Conservation (phyloP, 306 rosid species). For the Carpinus viminea region DNA sequence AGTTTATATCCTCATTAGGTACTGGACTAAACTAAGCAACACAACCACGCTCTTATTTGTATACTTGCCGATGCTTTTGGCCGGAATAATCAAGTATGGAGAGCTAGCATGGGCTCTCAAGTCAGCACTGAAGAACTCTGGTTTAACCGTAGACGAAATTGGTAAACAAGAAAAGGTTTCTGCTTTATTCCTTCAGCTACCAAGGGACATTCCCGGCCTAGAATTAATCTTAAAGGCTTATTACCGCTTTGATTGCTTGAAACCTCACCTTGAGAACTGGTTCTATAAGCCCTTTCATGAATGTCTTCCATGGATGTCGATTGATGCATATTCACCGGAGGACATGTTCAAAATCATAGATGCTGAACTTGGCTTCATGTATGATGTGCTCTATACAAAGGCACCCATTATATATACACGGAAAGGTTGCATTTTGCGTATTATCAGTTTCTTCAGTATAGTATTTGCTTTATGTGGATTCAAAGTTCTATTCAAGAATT, state of each 20-base stretch:
- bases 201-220: constrained; percentile 41
- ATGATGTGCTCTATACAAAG: constrained; percentile 68
- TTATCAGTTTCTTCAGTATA: constrained; percentile 39
- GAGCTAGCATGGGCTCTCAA: constrained; percentile 66
- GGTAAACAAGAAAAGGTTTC: constrained; percentile 44
- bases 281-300: constrained; percentile 50
- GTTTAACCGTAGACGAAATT: constrained; percentile 43
- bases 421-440: constrained; percentile 51
- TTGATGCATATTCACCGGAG: constrained; percentile 32
- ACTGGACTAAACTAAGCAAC: constrained; percentile 43
- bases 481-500: constrained; percentile 28
- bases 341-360: constrained; percentile 56
- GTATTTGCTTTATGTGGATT: constrained; percentile 39
- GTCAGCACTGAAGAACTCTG: constrained; percentile 46
- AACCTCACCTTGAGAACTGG: constrained; percentile 63
- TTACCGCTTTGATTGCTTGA: constrained; percentile 55
- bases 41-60: constrained; percentile 39
- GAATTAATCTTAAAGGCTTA: constrained; percentile 59
- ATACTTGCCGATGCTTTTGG: constrained; percentile 50
- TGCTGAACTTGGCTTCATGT: constrained; percentile 65
- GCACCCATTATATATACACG: constrained; percentile 51
- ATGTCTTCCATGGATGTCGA: constrained; percentile 39
- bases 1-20: constrained; percentile 50
- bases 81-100: constrained; percentile 66
- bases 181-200: constrained; percentile 41